Evolutionary conservation across 2,329 filamentous ascomycete species (phyloP).

Genomic region (Teratosphaeria zuluensis): DNA sequence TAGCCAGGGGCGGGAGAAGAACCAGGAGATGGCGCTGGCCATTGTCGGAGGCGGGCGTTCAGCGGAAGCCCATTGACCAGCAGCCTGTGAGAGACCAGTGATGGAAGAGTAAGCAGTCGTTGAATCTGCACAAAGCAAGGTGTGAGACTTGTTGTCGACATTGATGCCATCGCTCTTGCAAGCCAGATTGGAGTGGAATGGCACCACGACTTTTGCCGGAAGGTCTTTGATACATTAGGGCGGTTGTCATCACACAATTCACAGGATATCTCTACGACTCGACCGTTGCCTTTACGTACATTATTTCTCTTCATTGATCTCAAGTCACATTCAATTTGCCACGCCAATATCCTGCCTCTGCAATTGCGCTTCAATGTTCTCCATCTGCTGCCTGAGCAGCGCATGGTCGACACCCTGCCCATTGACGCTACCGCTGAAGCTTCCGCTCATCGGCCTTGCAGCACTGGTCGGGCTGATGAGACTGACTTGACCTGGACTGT

Average conservation of each 20-base stretch:
- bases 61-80: background rate
- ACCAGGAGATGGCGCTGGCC: background rate
- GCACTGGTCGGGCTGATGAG: conserved; percentile 17
- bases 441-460: conserved; percentile 4
- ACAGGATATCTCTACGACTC: background rate
- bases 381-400: conserved; percentile 16
- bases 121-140: background rate
- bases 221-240: background rate
- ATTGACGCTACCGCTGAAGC: conserved; percentile 1
- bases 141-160: background rate
- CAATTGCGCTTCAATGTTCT: conserved; percentile 22
- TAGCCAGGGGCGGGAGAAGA: conserved; percentile 7
- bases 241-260: too few relatives aligned
- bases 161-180: background rate
- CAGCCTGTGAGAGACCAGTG: background rate
- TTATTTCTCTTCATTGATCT: background rate
- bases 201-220: background rate
- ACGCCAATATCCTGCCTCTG: conserved; percentile 15
- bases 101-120: background rate
- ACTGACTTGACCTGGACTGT: conserved; percentile 5
- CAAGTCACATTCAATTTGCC: conserved; percentile 7
- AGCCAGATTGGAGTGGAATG: background rate
- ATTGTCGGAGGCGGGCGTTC: background rate
- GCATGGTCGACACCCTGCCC: conserved; percentile 16
- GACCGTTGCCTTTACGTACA: background rate